Base-by-base conservation (phyloP, 352 stramenopile genomes). In the Globisporangium recalcitrans region DNA sequence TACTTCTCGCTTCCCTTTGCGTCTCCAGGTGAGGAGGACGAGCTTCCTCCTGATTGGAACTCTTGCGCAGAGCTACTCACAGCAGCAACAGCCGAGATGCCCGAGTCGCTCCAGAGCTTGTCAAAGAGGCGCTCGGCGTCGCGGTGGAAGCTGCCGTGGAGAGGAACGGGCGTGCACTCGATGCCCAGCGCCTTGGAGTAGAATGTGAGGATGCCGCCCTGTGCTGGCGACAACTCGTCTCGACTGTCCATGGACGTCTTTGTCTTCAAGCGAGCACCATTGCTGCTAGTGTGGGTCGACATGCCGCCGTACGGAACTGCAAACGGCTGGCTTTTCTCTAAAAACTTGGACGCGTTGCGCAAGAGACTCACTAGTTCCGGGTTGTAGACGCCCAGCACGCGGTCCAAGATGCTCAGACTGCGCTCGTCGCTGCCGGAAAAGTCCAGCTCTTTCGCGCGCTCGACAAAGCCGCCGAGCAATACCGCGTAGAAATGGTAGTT, bases 401-500 rank as follows among this genome's bases (percentile, higher is more conserved):
- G 81, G 26, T 90, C 80, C 29, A 95, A 64, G 9, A 90, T 71
- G 54, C 78, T 70, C 26, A 91, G 31, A 29, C 75, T 82, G 26
- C 78, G 75, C 58, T 93, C 80, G 52, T 91, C 77, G 4, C 68
- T 70, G 29, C 75, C 70, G 3, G 78, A 87, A 46, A 92, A 90
- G 34, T 95, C 85, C n/a, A 95, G 61, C 52, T 95, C 87, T 58
- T 90, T 92, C 11, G 85, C 82, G 8, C 83, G 78, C 64, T 91
- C 78, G 47, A 93, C 75, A 71, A 95, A 94, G 8, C 70, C 77
- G 16, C 87, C 87, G 3, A 95, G 62, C 6, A 95, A 69, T 22
- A 78, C 85, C 55, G 87, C 92, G 67, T 95, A 95, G 57, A 94
- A 95, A 62, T 94, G 85, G 60, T 93, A 93, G 69, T 95, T 95